Conservation (phyloP, 306 rosid species). For the Erythrophleum fordii region DNA sequence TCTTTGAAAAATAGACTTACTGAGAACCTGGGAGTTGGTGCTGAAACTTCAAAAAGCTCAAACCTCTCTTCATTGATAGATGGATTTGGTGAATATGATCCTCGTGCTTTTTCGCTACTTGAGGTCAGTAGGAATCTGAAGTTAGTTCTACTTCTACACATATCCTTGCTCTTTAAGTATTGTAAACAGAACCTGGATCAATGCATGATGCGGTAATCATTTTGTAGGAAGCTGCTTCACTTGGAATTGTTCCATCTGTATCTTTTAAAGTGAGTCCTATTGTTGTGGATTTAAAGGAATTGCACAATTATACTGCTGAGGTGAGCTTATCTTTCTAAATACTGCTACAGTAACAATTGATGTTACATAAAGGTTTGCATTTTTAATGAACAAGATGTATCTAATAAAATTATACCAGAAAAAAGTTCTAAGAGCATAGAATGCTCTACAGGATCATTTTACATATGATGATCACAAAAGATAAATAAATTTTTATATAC, state of each 20-base stretch:
- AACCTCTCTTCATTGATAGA: slow-evolving; percentile 77
- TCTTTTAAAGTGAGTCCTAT: slow-evolving; percentile 78
- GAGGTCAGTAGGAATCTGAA: slow-evolving; percentile 70
- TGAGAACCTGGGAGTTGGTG: slow-evolving; percentile 71
- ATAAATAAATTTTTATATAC: slow-evolving; percentile 28
- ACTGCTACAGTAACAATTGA: slow-evolving; percentile 20
- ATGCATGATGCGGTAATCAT: slow-evolving; percentile 37
- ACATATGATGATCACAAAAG: slow-evolving; percentile 11
- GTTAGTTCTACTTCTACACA: slow-evolving; percentile 21
- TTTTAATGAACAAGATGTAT: slow-evolving; percentile 9
- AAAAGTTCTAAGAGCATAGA: neutral
- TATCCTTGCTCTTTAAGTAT: slow-evolving; percentile 14
- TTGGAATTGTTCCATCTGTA: slow-evolving; percentile 77
- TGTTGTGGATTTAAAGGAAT: slow-evolving; percentile 71
- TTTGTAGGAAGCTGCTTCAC: slow-evolving; percentile 91
- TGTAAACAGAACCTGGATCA: slow-evolving; percentile 34
- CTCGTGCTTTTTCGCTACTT: slow-evolving; percentile 84
- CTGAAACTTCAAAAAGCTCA: slow-evolving; percentile 56
- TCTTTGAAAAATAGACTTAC: slow-evolving; percentile 66
- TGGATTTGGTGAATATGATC: slow-evolving; percentile 96
- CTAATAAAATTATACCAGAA: neutral
- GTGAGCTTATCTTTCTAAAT: slow-evolving; percentile 52
- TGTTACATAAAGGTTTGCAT: slow-evolving; percentile 28
- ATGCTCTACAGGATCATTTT: slow-evolving; percentile 10
- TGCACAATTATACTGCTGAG: slow-evolving; percentile 74